phyloP scores from a whole-genome alignment of 2,329 filamentous ascomycete species.

The Xylaria multiplex region DNA sequence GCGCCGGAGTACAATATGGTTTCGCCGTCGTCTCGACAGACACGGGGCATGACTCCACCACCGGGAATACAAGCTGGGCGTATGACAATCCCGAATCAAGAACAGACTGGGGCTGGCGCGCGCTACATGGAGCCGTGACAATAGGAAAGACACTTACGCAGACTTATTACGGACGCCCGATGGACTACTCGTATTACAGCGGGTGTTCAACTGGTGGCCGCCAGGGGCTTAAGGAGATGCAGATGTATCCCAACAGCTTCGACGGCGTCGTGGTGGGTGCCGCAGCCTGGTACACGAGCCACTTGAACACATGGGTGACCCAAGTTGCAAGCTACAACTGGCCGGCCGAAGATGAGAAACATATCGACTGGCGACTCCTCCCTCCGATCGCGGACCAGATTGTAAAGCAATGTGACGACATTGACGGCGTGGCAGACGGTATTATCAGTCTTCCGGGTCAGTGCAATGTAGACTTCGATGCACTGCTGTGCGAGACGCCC shows the following conservation, averaged over 20 bases:
- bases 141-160: constrained; percentile 59
- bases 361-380: constrained; percentile 60
- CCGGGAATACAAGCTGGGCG: constrained; percentile 52
- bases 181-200: constrained; percentile 62
- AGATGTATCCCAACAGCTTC: constrained; percentile 64
- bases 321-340: constrained; percentile 60
- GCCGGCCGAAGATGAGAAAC: constrained; percentile 55
- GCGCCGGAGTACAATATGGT: constrained; percentile 50
- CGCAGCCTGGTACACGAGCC: constrained; percentile 61
- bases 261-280: constrained; percentile 64
- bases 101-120: constrained; percentile 53
- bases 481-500: constrained; percentile 52
- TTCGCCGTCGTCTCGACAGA: constrained; percentile 56
- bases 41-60: constrained; percentile 54
- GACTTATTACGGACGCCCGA: constrained; percentile 57
- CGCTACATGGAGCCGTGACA: constrained; percentile 60
- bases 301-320: constrained; percentile 56
- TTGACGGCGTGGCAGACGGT: constrained; percentile 60
- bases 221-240: constrained; percentile 64
- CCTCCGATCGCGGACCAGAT: constrained; percentile 53
- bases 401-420: constrained; percentile 60
- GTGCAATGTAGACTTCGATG: constrained; percentile 57
- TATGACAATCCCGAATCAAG: constrained; percentile 50
- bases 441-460: constrained; percentile 59
- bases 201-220: constrained; percentile 69